Base-by-base conservation (phyloP, 1,139 yeast genomes). In the Debaryomyces udenii region DNA sequence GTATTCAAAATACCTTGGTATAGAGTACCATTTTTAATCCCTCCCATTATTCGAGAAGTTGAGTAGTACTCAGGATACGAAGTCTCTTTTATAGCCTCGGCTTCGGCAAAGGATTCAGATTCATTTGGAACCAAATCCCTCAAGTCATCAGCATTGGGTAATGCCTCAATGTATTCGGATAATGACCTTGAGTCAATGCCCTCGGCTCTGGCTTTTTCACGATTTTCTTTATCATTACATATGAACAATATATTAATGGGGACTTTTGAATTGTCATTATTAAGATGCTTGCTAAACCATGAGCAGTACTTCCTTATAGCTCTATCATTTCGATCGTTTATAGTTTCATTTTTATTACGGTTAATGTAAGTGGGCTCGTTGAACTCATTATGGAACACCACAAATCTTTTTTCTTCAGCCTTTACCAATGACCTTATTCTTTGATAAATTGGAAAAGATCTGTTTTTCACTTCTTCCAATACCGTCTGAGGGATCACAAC, bases 401-500 rank as follows among this genome's bases (percentile, higher is more conserved):
- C 79, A 57, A 91, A 89, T 47, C 98, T 72, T 62, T 93, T 94
- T 35, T 81, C 88, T 43, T 86, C 91, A 38, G 83, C 82, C 53
- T 81, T 83, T 13, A 89, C 83, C 34, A 94, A 68, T 4, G 86
- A 79, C 54, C 98, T 76, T 39, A 93, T 66, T 56, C 99, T 76
- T 53, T 86, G 84, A 59, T 91, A 94, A 22, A 91, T 83, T 2
- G 99, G 97, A 55, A 83, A 80, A 34, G 96, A 87, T 56, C 86
- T 75, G 59, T 89, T 90, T 49, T 90, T 80, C 14, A 91, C 96
- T 62, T 94, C 98, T 54, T 94, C 98, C 34, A 94, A 71, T 1
- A 89, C 98, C 2, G 96, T 86, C 61, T 94, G 99, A 2, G 98
- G 96, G 11, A 94, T 69, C 42, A 94, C 84, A 16, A 91, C 96